Percentiles rank a stretch among this genome's conserved stretches.
phyloP scores from a whole-genome alignment of 129 eudicot genomes.

The Flaveria brownii region DNA sequence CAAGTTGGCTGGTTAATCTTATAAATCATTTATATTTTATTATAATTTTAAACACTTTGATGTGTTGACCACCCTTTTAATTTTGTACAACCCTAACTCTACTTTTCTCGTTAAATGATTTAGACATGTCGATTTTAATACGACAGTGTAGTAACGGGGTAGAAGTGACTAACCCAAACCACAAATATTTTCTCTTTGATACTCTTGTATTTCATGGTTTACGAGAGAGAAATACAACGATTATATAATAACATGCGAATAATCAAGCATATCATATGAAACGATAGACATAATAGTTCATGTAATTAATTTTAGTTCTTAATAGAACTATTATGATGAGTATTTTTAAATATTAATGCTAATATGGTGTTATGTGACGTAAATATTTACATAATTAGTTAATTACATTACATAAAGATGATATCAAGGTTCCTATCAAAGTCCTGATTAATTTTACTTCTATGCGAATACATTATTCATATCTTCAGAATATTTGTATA shows the following conservation, averaged over 20 bases:
- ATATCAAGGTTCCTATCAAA: too few relatives aligned
- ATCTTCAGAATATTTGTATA: neutral
- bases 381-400: too few relatives aligned
- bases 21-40: neutral
- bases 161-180: too few relatives aligned
- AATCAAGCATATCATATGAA: neutral
- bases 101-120: too few relatives aligned
- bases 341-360: neutral
- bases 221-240: too few relatives aligned
- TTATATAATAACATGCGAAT: neutral
- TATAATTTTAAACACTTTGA: neutral
- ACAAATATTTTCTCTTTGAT: too few relatives aligned
- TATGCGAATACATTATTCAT: neutral
- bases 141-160: too few relatives aligned
- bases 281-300: neutral
- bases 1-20: neutral
- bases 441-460: too few relatives aligned
- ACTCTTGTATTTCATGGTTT: too few relatives aligned
- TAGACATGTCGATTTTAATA: too few relatives aligned
- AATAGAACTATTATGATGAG: neutral
- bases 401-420: too few relatives aligned
- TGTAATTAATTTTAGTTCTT: neutral
- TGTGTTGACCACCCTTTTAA: neutral
- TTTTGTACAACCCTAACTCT: neutral
- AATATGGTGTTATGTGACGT: neutral